Conservation (phyloP, 495 filamentous ascomycete species). For the Penicillium mononematosum region DNA sequence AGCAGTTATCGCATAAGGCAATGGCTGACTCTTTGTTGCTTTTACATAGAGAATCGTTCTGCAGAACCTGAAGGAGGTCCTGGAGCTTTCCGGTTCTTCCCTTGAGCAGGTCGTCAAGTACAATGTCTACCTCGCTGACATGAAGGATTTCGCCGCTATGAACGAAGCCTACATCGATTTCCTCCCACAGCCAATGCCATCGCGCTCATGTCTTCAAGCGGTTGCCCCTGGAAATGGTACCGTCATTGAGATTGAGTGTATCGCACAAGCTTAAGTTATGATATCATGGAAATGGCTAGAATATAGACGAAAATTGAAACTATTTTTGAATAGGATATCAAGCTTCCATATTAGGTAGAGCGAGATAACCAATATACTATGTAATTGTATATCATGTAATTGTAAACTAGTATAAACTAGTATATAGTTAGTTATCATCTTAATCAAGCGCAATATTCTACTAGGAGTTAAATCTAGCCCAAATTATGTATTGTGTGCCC, state of each 20-base stretch:
- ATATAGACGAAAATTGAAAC: slow-evolving; percentile 8
- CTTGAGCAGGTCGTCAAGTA: slow-evolving; percentile 65
- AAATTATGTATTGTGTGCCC: background rate
- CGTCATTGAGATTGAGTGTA: slow-evolving; percentile 41
- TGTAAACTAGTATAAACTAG: background rate
- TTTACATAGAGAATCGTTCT: slow-evolving; percentile 31
- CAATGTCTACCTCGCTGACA: slow-evolving; percentile 66
- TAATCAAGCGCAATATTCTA: background rate
- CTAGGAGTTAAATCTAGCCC: background rate
- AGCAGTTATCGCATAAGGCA: background rate
- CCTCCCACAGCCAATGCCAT: slow-evolving; percentile 40
- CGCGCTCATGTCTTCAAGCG: slow-evolving; percentile 39
- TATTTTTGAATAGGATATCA: background rate
- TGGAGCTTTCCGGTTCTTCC: slow-evolving; percentile 60
- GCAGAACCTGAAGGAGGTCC: slow-evolving; percentile 61
- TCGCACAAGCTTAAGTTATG: slow-evolving; percentile 31
- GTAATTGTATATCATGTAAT: background rate
- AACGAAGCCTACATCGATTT: slow-evolving; percentile 54
- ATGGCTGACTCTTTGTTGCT: background rate
- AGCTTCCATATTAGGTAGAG: background rate
- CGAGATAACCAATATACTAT: background rate
- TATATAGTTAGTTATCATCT: background rate
- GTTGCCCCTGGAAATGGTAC: slow-evolving; percentile 39
- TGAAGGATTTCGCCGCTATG: slow-evolving; percentile 68
- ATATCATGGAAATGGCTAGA: slow-evolving; percentile 3